A percentile compares a stretch with the other conserved stretches of the same genome.
Conservation (phyloP, 306 rosid genomes). For the Lathyrus aphaca region DNA sequence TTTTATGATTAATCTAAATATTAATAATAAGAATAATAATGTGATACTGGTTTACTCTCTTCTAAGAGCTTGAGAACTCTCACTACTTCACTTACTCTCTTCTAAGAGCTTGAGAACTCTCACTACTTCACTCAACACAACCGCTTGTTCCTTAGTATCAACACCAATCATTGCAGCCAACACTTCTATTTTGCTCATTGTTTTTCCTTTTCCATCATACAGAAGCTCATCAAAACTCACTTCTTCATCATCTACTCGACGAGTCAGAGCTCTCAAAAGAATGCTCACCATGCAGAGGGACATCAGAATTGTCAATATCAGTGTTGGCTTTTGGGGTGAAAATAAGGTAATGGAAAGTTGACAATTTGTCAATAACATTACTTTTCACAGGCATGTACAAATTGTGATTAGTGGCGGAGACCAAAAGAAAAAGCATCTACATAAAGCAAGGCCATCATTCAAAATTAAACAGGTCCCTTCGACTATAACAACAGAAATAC, state of each 20-base stretch:
- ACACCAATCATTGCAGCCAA: slow-evolving; percentile 54
- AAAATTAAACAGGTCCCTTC: not conserved
- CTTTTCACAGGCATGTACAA: no score
- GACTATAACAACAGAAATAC: not conserved
- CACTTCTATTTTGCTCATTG: slow-evolving; percentile 41
- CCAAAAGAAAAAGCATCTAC: slow-evolving; percentile 8
- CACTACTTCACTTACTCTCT: no score
- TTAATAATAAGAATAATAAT: not conserved
- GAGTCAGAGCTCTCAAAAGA: slow-evolving; percentile 35
- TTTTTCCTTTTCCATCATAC: slow-evolving; percentile 37
- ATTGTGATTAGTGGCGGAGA: no score
- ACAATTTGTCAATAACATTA: no score
- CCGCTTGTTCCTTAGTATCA: slow-evolving; percentile 41
- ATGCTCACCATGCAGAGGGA: slow-evolving; percentile 1
- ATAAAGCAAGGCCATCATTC: not conserved
- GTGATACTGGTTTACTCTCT: slow-evolving; percentile 8
- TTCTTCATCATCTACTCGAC: slow-evolving; percentile 34
- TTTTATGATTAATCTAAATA: not conserved
- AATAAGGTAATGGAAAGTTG: no score
- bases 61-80: slow-evolving; percentile 44
- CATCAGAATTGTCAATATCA: not conserved
- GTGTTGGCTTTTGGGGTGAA: not conserved
- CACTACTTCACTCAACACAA: slow-evolving; percentile 49
- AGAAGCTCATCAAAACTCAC: slow-evolving; percentile 40
- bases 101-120: slow-evolving; percentile 44